A percentile compares a stretch with the other conserved stretches of the same genome.
Conservation (phyloP, 2,329 filamentous ascomycete genomes). For the Ophiobolus disseminans region DNA sequence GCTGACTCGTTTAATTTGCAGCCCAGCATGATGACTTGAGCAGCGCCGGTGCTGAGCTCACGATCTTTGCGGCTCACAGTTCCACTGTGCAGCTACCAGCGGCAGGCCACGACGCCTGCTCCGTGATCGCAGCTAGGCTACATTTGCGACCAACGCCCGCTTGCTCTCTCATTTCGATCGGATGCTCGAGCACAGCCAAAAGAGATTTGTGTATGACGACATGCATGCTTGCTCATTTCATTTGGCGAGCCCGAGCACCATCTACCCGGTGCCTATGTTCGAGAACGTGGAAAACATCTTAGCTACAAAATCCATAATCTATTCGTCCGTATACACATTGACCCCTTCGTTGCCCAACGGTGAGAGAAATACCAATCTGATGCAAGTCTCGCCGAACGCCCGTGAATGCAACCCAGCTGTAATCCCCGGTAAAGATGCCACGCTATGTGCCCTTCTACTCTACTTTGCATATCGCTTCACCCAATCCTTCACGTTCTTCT, state of each 20-base stretch:
- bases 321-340: slow-evolving; percentile 13
- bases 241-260: slow-evolving; percentile 12
- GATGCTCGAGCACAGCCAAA: slow-evolving; percentile 10
- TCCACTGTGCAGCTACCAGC: slow-evolving; percentile 4
- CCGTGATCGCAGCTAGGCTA: background rate
- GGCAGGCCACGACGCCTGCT: slow-evolving; percentile 6
- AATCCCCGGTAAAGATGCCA: background rate
- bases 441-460: slow-evolving; percentile 11
- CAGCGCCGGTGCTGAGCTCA: slow-evolving; percentile 1
- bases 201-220: slow-evolving; percentile 29
- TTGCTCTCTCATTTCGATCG: slow-evolving; percentile 11
- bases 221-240: slow-evolving; percentile 22
- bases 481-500: slow-evolving; percentile 77
- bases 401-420: slow-evolving; percentile 28
- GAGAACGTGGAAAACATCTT: slow-evolving; percentile 4
- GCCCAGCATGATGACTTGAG: slow-evolving; percentile 4
- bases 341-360: slow-evolving; percentile 15
- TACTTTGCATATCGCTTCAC: slow-evolving; percentile 73
- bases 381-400: slow-evolving; percentile 43
- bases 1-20: slow-evolving; percentile 9
- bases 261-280: slow-evolving; percentile 10
- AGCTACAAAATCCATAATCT: slow-evolving; percentile 14
- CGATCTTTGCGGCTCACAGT: slow-evolving; percentile 12
- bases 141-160: background rate
- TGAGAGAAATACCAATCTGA: slow-evolving; percentile 15